phyloP scores from a whole-genome alignment of 805 yeast genomes.

The Priceomyces castillae region DNA sequence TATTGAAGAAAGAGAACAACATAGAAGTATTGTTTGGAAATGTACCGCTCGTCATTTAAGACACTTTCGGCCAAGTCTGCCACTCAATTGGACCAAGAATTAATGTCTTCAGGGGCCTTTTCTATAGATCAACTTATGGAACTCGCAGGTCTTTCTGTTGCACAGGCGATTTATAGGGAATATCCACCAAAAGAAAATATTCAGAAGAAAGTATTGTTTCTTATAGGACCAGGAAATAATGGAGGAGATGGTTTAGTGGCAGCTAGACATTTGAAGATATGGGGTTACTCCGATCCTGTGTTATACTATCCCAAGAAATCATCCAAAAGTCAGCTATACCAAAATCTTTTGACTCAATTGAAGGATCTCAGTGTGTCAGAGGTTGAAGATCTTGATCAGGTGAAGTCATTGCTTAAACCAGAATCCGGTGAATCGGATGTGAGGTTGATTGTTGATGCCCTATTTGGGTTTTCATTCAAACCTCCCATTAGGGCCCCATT shows the following conservation, averaged over 20 bases:
- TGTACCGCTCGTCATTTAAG: conserved; percentile 14
- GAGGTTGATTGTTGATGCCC: conserved; percentile 58
- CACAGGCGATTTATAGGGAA: conserved; percentile 71
- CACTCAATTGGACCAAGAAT: conserved; percentile 73
- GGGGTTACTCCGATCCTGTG: conserved; percentile 70
- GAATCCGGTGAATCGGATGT: conserved; percentile 22
- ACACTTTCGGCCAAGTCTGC: conserved; percentile 53
- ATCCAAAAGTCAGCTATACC: conserved; percentile 54
- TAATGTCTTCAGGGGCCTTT: conserved; percentile 82
- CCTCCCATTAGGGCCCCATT: conserved; percentile 87
- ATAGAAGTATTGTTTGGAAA: neutral
- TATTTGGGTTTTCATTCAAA: conserved; percentile 91
- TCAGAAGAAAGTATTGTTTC: conserved; percentile 51
- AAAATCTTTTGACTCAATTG: conserved; percentile 64
- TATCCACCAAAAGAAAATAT: conserved; percentile 51
- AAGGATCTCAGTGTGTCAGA: conserved; percentile 60
- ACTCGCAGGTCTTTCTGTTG: conserved; percentile 91
- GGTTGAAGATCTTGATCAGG: conserved; percentile 38
- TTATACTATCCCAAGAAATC: conserved; percentile 74
- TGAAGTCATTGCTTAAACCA: conserved; percentile 14
- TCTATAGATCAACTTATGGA: conserved; percentile 92
- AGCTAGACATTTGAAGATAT: conserved; percentile 79
- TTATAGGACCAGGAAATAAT: conserved; percentile 95
- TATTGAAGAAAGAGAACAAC: no score
- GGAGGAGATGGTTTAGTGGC: conserved; percentile 98